Evolutionary conservation across 2,329 filamentous ascomycete species (phyloP), one percentile per base, ranked within the genome.

Genomic region (Periglandula ipomoeae): DNA sequence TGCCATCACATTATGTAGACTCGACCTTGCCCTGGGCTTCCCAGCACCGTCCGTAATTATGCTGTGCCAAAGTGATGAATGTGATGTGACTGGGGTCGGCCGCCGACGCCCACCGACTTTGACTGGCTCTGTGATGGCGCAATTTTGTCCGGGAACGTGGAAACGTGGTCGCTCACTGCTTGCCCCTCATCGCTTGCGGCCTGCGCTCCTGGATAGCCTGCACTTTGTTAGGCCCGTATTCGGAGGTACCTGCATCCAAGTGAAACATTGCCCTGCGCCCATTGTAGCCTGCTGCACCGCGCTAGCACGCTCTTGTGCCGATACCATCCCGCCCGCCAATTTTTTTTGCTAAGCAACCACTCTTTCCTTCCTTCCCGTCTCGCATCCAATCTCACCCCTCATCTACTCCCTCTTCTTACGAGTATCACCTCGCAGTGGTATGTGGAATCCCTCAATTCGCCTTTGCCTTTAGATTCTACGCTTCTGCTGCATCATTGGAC

Each of bases 281-380:
- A 17, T n/a, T n/a, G 48, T 50, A 46, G 13, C 20, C 3, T 9
- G 15, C 17, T 10, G 4, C 22, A 6, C 44, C n/a, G 13, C 30
- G 24, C 48, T 50, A 50, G 38, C 43, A 22, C 5, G 22, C 13
- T 30, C 27, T 43, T 44, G 22, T 38, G 39, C 30, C 39, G 39
- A 38, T 34, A 30, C 11, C 37, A 34, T 35, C 11, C 27, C 39
- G 34, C 39, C 30, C 32, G 15, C 5, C 30, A 22, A 9, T 30
- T 38, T 37, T 41, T 43, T 50, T 44, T 46, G 39, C 32, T 37
- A 19, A 17, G 39, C 44, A 26, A 39, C 49, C 49, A 46, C 46
- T 49, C 44, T 44, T 46, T 53, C 37, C 42, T n/a, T 50, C 30
- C 34, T 38, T 22, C 42, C 26, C 41, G 48, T 50, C 46, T 38